Conservation (phyloP, 1,284 basidiomycete genomes). For the Boletellus deceptivus region DNA sequence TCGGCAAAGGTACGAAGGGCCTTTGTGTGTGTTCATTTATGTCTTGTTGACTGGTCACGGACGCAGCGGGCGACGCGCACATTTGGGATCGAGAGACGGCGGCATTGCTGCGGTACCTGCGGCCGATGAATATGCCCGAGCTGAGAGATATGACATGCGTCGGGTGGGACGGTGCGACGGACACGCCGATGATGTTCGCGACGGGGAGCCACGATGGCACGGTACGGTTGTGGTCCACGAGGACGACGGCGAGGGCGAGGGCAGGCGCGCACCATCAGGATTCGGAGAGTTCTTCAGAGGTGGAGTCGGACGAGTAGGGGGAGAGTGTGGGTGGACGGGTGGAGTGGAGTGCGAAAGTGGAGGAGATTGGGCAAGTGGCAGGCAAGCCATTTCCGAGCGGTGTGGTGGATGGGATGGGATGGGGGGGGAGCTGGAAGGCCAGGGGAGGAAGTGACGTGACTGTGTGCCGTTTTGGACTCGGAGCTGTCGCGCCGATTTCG, state of each 20-base stretch:
- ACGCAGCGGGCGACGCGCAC: slow-evolving; percentile 72
- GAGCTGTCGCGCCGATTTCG: too few species aligned
- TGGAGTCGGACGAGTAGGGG: slow-evolving; percentile 18
- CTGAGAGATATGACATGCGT: slow-evolving; percentile 71
- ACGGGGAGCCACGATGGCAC: slow-evolving; percentile 74
- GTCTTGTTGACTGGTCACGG: too few species aligned
- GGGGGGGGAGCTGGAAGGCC: too few species aligned
- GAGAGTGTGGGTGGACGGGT: too few species aligned
- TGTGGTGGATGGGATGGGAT: too few species aligned
- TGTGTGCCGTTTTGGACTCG: too few species aligned
- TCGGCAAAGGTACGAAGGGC: slow-evolving; percentile 58
- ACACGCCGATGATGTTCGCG: slow-evolving; percentile 72
- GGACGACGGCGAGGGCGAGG: background rate
- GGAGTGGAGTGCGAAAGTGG: too few species aligned
- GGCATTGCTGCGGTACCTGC: slow-evolving; percentile 61
- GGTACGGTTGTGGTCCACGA: slow-evolving; percentile 64
- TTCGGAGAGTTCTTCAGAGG: slow-evolving; percentile 20
- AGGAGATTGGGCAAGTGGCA: too few species aligned
- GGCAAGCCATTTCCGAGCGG: too few species aligned
- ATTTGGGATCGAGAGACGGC: slow-evolving; percentile 81
- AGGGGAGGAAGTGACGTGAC: too few species aligned
- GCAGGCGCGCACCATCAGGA: background rate
- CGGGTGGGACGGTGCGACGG: slow-evolving; percentile 68
- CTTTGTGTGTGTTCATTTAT: too few species aligned
- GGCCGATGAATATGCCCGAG: slow-evolving; percentile 40